Percentiles rank a stretch among this genome's conserved stretches.
phyloP scores from a whole-genome alignment of 1,284 basidiomycete genomes.

The Pseudozyma sp. region DNA sequence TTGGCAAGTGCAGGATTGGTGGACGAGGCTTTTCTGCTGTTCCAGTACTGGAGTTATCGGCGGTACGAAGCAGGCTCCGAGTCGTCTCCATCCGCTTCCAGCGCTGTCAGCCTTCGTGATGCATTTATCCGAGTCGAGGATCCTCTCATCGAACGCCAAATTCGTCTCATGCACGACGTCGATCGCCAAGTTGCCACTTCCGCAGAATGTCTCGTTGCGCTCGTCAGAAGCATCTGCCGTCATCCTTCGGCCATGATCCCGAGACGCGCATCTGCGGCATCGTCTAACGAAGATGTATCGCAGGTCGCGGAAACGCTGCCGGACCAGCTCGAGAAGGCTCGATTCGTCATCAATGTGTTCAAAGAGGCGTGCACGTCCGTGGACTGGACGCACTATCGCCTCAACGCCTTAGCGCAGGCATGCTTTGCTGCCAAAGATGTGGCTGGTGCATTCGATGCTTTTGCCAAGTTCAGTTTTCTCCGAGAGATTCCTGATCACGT shows the following conservation, averaged over 20 bases:
- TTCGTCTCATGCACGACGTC: conserved; percentile 27
- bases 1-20: conserved; percentile 23
- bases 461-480: conserved; percentile 29
- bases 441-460: conserved; percentile 35
- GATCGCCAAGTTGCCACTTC: conserved; percentile 20
- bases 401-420: conserved; percentile 31
- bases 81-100: neutral
- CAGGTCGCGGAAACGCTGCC: neutral
- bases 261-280: neutral
- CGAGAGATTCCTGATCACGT: conserved; percentile 35
- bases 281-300: neutral
- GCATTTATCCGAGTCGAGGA: conserved; percentile 10
- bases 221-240: conserved; percentile 26
- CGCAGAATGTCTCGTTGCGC: conserved; percentile 9
- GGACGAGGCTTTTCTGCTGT: conserved; percentile 37
- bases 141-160: conserved; percentile 35
- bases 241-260: neutral
- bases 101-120: conserved; percentile 4
- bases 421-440: conserved; percentile 37
- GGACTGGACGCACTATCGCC: conserved; percentile 45
- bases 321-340: conserved; percentile 21
- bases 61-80: conserved; percentile 14
- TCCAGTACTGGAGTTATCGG: conserved; percentile 32
- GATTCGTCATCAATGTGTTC: conserved; percentile 34
- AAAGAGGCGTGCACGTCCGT: conserved; percentile 16